phyloP scores from a whole-genome alignment of 306 rosid genomes.

The Lagenaria siceraria region DNA sequence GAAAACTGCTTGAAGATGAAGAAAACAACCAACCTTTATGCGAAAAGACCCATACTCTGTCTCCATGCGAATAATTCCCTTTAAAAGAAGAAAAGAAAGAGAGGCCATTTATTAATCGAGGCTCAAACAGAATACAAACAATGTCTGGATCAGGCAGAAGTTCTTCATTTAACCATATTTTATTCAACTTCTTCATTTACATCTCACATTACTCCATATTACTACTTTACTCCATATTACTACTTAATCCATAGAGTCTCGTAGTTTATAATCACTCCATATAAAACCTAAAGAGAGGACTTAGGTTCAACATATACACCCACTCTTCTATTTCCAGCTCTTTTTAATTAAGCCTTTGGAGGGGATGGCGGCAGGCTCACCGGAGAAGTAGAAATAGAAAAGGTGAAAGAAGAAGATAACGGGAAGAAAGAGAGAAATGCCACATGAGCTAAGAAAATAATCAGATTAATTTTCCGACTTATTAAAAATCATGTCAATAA shows the following conservation, averaged over 20 bases:
- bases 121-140: background rate
- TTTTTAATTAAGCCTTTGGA: no score
- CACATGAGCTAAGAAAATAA: no score
- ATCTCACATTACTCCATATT: background rate
- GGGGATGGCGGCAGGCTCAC: no score
- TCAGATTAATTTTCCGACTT: no score
- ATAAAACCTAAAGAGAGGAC: no score
- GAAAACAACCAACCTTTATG: constrained; percentile 43
- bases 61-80: constrained; percentile 72
- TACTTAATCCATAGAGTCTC: background rate
- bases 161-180: background rate
- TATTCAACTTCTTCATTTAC: background rate
- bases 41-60: constrained; percentile 64
- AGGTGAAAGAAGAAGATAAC: no score
- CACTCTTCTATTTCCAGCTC: no score
- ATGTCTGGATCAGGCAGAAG: background rate
- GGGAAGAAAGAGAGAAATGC: no score
- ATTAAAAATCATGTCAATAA: no score
- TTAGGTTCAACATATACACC: no score
- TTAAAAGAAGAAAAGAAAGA: background rate
- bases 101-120: background rate
- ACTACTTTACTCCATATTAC: background rate
- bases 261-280: no score
- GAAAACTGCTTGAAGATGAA: background rate
- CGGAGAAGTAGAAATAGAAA: no score